A percentile compares a stretch with the other conserved stretches of the same genome.
Conservation (phyloP, 805 yeast species). For the Cyberlindnera saturnus region DNA sequence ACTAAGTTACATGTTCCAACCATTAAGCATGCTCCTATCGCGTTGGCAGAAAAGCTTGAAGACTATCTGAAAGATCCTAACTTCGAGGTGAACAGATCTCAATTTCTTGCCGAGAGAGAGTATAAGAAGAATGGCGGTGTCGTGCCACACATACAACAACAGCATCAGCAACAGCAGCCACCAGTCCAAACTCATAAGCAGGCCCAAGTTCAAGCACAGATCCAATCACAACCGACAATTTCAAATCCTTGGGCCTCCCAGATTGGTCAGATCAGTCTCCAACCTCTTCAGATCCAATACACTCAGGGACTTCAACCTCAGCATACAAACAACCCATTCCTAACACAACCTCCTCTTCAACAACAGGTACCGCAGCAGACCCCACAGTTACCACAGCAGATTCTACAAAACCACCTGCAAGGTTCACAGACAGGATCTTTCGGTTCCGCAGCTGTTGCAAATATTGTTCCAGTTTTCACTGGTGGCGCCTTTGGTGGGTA, state of each 20-base stretch:
- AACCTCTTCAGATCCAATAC: slow-evolving; percentile 13
- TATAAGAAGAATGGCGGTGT: slow-evolving; percentile 24
- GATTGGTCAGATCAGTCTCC: slow-evolving; percentile 8
- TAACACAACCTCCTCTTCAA: slow-evolving; percentile 14
- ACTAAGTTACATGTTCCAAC: slow-evolving; percentile 93
- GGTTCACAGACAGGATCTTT: slow-evolving; percentile 14
- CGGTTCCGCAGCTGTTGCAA: slow-evolving; percentile 13
- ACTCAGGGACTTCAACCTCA: slow-evolving; percentile 13
- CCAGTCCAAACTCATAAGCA: slow-evolving; percentile 2
- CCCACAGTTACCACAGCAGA: slow-evolving; percentile 13
- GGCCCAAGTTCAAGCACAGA: slow-evolving; percentile 1
- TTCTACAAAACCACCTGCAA: slow-evolving; percentile 18
- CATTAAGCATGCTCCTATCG: slow-evolving; percentile 95
- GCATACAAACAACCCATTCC: slow-evolving; percentile 18
- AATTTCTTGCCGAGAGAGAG: slow-evolving; percentile 64
- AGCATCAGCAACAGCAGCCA: slow-evolving; percentile 18
- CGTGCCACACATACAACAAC: background rate
- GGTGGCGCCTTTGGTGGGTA: slow-evolving; percentile 60
- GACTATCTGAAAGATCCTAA: slow-evolving; percentile 85
- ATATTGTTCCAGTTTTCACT: slow-evolving; percentile 33
- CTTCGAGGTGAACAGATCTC: slow-evolving; percentile 73
- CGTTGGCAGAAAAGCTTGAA: slow-evolving; percentile 77
- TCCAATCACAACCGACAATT: slow-evolving; percentile 1
- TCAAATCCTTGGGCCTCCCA: slow-evolving; percentile 16
- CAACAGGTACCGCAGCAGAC: slow-evolving; percentile 12